phyloP scores from a whole-genome alignment of 1,284 basidiomycete genomes.

The Ustilago lituana region DNA sequence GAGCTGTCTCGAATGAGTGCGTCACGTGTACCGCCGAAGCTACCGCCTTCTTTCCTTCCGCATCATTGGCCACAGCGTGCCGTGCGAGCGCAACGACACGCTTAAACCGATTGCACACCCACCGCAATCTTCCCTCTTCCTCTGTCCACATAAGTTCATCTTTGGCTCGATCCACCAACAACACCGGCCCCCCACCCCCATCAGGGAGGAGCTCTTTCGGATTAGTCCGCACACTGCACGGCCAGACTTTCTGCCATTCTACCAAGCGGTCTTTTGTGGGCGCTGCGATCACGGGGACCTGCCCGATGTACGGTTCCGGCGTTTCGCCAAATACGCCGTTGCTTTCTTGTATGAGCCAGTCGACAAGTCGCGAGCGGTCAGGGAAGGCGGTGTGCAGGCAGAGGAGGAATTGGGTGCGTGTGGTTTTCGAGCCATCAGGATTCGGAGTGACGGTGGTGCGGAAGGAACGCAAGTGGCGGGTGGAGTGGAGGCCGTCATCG shows the following conservation, averaged over 20 bases:
- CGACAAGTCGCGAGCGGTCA: constrained; percentile 11
- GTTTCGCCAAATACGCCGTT: constrained; percentile 13
- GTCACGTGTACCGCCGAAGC: constrained; percentile 47
- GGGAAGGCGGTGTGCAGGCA: constrained; percentile 33
- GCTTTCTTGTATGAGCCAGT: constrained; percentile 14
- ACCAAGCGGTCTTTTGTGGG: constrained; percentile 76
- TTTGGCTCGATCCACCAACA: constrained; percentile 47
- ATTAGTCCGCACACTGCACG: constrained; percentile 54
- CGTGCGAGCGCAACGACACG: constrained; percentile 41
- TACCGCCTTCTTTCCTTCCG: constrained; percentile 23
- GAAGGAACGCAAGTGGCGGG: constrained; percentile 54
- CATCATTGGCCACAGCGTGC: constrained; percentile 2
- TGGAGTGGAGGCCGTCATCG: constrained; percentile 40
- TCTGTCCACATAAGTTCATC: constrained; percentile 43
- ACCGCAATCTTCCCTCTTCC: constrained; percentile 13
- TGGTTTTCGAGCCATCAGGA: constrained; percentile 2
- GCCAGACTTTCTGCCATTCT: constrained; percentile 67
- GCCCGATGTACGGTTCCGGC: constrained; percentile 68
- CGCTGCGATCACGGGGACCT: constrained; percentile 79
- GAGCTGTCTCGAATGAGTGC: constrained; percentile 22
- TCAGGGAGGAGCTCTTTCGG: constrained; percentile 29
- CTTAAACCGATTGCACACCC: constrained; percentile 34
- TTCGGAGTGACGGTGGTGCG: constrained; percentile 24
- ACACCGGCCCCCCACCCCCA: constrained; percentile 7
- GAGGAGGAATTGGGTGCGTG: constrained; percentile 36